phyloP scores from a whole-genome alignment of 208 protist genomes.

The Paratrypanosoma confusum region DNA sequence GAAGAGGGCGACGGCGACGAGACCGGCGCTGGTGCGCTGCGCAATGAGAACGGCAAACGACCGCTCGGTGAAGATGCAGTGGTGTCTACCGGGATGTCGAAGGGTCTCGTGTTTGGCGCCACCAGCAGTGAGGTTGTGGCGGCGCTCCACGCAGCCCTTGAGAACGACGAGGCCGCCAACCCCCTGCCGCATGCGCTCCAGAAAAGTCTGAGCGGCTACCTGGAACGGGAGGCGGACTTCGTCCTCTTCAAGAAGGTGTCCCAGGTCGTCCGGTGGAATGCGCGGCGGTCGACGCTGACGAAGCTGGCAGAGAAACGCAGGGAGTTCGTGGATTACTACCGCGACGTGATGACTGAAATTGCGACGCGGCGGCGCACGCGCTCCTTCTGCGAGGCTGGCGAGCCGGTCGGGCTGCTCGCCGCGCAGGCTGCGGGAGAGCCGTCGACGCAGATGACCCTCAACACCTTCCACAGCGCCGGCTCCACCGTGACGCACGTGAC shows the following conservation, averaged over 20 bases:
- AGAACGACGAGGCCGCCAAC: slow-evolving; percentile 23
- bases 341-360: slow-evolving; percentile 41
- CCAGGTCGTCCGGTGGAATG: slow-evolving; percentile 64
- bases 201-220: slow-evolving; percentile 29
- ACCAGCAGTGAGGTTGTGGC: slow-evolving; percentile 9
- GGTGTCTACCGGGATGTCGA: slow-evolving; percentile 14
- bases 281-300: slow-evolving; percentile 24
- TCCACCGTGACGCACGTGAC: slow-evolving; percentile 98
- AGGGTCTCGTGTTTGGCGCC: slow-evolving; percentile 2
- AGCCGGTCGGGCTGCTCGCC: slow-evolving; percentile 95
- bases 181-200: slow-evolving; percentile 41
- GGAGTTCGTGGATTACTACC: slow-evolving; percentile 49
- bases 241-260: slow-evolving; percentile 62
- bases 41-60: slow-evolving; percentile 6
- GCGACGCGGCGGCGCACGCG: slow-evolving; percentile 38
- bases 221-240: slow-evolving; percentile 47
- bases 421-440: slow-evolving; percentile 98
- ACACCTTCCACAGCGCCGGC: slow-evolving; percentile 99
- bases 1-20: slow-evolving; percentile 15
- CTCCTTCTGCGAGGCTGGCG: slow-evolving; percentile 86
- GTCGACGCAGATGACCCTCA: slow-evolving; percentile 99
- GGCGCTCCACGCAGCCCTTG: slow-evolving; percentile 12
- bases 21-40: slow-evolving; percentile 1
- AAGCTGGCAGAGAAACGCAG: slow-evolving; percentile 52
- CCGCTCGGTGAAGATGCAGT: background rate